Conservation (phyloP, 2,329 filamentous ascomycete genomes). For the Microascus cirrosus region DNA sequence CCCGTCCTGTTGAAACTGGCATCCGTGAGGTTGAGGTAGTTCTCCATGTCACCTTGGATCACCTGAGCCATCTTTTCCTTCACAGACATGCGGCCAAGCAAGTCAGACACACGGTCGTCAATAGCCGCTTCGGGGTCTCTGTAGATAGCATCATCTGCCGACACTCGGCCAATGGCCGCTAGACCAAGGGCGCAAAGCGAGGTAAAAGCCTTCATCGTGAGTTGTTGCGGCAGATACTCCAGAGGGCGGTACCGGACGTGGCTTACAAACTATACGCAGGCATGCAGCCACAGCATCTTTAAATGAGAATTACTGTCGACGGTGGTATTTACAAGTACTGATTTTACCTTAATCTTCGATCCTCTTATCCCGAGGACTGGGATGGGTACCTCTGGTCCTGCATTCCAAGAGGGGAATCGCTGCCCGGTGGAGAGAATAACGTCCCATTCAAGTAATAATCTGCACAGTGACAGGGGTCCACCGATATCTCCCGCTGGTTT, state of each 20-base stretch:
- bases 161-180: slow-evolving; percentile 13
- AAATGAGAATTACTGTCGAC: too few relatives aligned
- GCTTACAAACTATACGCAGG: background rate
- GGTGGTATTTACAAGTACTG: too few relatives aligned
- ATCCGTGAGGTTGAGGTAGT: slow-evolving; percentile 60
- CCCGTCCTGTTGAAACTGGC: slow-evolving; percentile 56
- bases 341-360: too few relatives aligned
- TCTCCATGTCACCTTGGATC: slow-evolving; percentile 58
- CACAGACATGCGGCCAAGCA: slow-evolving; percentile 62
- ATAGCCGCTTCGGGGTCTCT: slow-evolving; percentile 52
- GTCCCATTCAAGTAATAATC: too few relatives aligned
- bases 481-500: too few relatives aligned
- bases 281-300: background rate
- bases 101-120: slow-evolving; percentile 53
- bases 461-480: too few relatives aligned
- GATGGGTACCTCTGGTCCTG: too few relatives aligned
- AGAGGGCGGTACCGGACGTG: background rate
- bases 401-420: too few relatives aligned
- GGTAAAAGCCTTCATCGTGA: slow-evolving; percentile 18
- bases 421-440: too few relatives aligned
- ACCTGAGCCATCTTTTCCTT: slow-evolving; percentile 63
- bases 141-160: slow-evolving; percentile 34
- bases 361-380: too few relatives aligned
- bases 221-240: background rate
- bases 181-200: slow-evolving; percentile 13